Conservation (phyloP, 768 basidiomycete species). For the Tylopilus sp. region DNA sequence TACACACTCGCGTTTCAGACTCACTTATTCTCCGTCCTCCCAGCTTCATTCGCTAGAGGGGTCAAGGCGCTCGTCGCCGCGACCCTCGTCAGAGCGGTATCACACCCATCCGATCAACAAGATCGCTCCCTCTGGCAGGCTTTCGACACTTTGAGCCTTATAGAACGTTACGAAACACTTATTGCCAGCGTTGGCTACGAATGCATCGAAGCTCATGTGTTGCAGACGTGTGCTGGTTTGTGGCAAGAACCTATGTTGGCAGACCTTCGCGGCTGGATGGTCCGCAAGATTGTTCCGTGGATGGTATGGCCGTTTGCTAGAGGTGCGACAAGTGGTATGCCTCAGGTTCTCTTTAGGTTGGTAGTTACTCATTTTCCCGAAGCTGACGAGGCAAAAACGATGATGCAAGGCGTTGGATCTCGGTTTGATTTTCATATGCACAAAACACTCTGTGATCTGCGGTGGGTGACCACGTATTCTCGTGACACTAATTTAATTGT, state of each 20-base stretch:
- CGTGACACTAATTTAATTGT: background rate
- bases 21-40: conserved; percentile 67
- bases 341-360: conserved; percentile 6
- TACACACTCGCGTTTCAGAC: conserved; percentile 74
- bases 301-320: conserved; percentile 77
- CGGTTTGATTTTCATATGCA: conserved; percentile 92
- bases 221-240: conserved; percentile 58
- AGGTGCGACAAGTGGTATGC: conserved; percentile 53
- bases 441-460: conserved; percentile 82
- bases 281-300: conserved; percentile 78
- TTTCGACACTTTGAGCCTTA: conserved; percentile 68
- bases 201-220: conserved; percentile 74
- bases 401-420: conserved; percentile 75
- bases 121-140: conserved; percentile 49
- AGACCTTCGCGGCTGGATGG: conserved; percentile 71
- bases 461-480: conserved; percentile 46
- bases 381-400: conserved; percentile 69
- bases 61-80: conserved; percentile 65
- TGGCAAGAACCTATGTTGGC: conserved; percentile 69
- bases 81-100: conserved; percentile 40
- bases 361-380: conserved; percentile 6
- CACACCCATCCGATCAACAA: conserved; percentile 26
- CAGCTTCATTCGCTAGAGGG: conserved; percentile 60
- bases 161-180: conserved; percentile 80
- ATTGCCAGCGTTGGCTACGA: conserved; percentile 84